phyloP scores from a whole-genome alignment of 345 rosid genomes.

The Excoecaria agallocha region DNA sequence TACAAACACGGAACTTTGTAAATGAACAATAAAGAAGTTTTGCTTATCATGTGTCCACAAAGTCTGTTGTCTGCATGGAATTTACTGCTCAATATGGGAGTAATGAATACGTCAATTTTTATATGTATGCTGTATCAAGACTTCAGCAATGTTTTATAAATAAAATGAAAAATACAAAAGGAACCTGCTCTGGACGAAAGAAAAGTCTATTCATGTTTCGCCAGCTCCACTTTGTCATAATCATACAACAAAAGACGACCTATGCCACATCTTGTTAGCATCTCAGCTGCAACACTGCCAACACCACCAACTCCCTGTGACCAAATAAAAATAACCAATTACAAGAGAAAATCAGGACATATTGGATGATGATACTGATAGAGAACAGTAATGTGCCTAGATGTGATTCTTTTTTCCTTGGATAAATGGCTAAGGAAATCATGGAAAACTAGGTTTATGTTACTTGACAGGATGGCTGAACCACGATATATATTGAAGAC shows the following conservation, averaged over 20 bases:
- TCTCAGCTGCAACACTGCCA: constrained; percentile 99
- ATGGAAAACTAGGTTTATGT: neutral
- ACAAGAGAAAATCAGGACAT: neutral
- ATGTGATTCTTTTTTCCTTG: neutral
- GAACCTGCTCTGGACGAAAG: constrained; percentile 95
- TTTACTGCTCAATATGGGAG: neutral
- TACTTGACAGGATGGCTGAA: neutral
- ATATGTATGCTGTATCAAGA: neutral
- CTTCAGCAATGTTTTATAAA: neutral
- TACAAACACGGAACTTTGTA: constrained; percentile 16
- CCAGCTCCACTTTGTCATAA: constrained; percentile 91
- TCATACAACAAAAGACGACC: constrained; percentile 96
- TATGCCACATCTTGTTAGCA: constrained; percentile 95
- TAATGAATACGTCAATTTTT: neutral
- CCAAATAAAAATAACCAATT: constrained; percentile 13
- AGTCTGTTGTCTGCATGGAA: neutral
- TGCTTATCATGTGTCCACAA: neutral
- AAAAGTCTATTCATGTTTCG: constrained; percentile 96
- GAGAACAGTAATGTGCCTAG: neutral
- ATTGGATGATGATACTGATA: neutral
- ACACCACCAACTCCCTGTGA: constrained; percentile 94
- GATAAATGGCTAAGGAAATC: neutral
- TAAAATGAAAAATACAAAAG: neutral
- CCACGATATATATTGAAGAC: neutral
- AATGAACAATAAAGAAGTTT: neutral